Evolutionary conservation across 1,139 yeast genomes (phyloP).

Genomic region (Lodderomyces pseudojiufengensis): DNA sequence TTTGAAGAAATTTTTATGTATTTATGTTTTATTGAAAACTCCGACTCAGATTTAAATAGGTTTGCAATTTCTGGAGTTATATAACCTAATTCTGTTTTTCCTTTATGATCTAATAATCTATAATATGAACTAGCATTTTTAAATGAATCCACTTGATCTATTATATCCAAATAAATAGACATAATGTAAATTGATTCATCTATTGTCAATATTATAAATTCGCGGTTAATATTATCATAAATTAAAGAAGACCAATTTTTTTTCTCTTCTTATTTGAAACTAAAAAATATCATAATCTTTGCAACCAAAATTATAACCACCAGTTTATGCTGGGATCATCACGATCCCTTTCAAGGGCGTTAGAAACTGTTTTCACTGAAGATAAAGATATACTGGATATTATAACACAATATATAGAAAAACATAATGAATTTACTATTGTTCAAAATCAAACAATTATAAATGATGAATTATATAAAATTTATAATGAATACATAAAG

Average conservation of each 20-base stretch:
- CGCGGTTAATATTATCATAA: neutral
- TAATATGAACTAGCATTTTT: constrained; percentile 28
- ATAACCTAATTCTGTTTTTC: constrained; percentile 46
- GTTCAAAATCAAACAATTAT: constrained; percentile 33
- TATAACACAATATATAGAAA: constrained; percentile 26
- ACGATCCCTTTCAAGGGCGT: constrained; percentile 29
- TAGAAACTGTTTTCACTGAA: constrained; percentile 25
- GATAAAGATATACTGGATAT: constrained; percentile 15
- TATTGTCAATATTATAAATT: neutral
- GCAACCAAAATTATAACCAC: no score
- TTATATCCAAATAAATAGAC: constrained; percentile 15
- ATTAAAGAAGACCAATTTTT: neutral
- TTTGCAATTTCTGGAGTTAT: constrained; percentile 45
- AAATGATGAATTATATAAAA: constrained; percentile 46
- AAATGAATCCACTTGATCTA: constrained; percentile 51
- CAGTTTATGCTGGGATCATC: constrained; percentile 30
- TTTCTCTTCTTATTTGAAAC: neutral
- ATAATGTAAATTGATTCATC: constrained; percentile 4
- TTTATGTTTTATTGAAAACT: constrained; percentile 10
- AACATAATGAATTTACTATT: constrained; percentile 39
- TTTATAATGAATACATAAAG: constrained; percentile 40
- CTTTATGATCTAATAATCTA: constrained; percentile 50
- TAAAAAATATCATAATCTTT: neutral
- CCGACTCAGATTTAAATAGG: constrained; percentile 22
- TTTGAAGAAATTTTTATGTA: constrained; percentile 34